A percentile compares a stretch with the other conserved stretches of the same genome.
These are phyloP conservation scores for Rosa chinensis DNA, from an alignment of 306 rosid species.

Conservation along the genomic window DNA sequence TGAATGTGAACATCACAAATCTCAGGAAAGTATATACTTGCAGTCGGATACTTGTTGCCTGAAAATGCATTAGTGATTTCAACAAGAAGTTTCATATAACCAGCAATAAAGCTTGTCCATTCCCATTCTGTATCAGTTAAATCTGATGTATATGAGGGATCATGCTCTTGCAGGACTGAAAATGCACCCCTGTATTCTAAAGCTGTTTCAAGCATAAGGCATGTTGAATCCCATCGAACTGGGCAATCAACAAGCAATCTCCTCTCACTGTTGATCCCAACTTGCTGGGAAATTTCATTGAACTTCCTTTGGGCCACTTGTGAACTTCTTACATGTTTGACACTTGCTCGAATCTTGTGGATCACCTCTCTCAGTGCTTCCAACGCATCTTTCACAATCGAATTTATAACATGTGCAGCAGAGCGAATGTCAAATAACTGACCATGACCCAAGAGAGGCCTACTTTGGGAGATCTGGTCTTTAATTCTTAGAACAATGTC, in stretches of 20 bases:
- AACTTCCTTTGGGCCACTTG: slow-evolving; percentile 69
- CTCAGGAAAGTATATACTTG: slow-evolving; percentile 85
- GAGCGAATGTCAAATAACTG: slow-evolving; percentile 77
- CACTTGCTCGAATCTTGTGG: slow-evolving; percentile 74
- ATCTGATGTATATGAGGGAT: slow-evolving; percentile 52
- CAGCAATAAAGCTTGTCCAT: slow-evolving; percentile 51
- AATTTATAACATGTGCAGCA: slow-evolving; percentile 67
- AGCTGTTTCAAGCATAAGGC: slow-evolving; percentile 80
- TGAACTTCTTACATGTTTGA: slow-evolving; percentile 70
- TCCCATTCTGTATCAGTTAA: slow-evolving; percentile 87
- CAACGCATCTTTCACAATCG: slow-evolving; percentile 62
- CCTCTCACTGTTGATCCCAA: slow-evolving; percentile 56
- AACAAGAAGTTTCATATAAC: slow-evolving; percentile 71
- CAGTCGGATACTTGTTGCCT: slow-evolving; percentile 63
- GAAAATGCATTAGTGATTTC: slow-evolving; percentile 70
- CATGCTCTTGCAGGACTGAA: slow-evolving; percentile 65
- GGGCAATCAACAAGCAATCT: slow-evolving; percentile 66
- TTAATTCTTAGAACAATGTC: slow-evolving; percentile 71
- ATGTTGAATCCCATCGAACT: slow-evolving; percentile 67
- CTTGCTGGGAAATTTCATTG: slow-evolving; percentile 65
- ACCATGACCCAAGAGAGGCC: slow-evolving; percentile 65
- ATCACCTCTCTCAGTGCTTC: slow-evolving; percentile 63
- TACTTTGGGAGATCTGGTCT: slow-evolving; percentile 67
- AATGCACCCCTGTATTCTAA: slow-evolving; percentile 73
- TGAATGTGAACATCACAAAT: slow-evolving; percentile 86